Conservation (phyloP, 2,329 filamentous ascomycete genomes). For the Colletotrichum chrysophilum region DNA sequence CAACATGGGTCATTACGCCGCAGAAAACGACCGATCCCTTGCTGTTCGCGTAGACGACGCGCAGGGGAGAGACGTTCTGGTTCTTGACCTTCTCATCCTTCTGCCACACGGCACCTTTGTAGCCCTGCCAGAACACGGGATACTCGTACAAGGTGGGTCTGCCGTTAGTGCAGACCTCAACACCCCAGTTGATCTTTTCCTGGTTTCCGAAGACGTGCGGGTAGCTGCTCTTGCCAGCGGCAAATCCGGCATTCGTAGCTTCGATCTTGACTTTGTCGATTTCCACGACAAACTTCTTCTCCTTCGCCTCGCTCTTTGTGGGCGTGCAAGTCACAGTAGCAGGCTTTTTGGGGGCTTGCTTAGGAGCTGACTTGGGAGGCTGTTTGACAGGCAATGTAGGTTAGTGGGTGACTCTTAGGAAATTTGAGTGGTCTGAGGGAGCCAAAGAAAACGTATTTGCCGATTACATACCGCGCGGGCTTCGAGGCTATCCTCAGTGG, state of each 20-base stretch:
- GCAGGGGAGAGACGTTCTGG: background rate
- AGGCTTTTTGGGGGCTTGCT: background rate
- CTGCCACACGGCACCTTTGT: background rate
- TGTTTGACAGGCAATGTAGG: background rate
- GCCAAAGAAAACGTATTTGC: no score
- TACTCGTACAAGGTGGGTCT: background rate
- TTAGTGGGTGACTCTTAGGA: background rate
- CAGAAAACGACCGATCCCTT: background rate
- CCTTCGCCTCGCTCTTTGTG: background rate
- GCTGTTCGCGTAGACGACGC: background rate
- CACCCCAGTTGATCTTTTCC: background rate
- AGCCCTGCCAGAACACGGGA: background rate
- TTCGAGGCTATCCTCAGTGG: background rate
- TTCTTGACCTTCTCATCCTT: background rate
- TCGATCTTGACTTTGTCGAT: background rate
- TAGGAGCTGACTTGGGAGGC: background rate
- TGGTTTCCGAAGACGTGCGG: background rate
- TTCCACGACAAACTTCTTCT: background rate
- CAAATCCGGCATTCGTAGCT: background rate
- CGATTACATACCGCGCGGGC: background rate
- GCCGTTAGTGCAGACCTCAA: background rate
- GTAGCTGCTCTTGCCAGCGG: background rate
- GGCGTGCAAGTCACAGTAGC: background rate
- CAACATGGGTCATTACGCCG: background rate
- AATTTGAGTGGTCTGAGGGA: no score